Percentiles rank a stretch among this genome's conserved stretches.
Evolutionary conservation across 805 yeast species (phyloP).

Genomic region (Metschnikowia picachoensis): DNA sequence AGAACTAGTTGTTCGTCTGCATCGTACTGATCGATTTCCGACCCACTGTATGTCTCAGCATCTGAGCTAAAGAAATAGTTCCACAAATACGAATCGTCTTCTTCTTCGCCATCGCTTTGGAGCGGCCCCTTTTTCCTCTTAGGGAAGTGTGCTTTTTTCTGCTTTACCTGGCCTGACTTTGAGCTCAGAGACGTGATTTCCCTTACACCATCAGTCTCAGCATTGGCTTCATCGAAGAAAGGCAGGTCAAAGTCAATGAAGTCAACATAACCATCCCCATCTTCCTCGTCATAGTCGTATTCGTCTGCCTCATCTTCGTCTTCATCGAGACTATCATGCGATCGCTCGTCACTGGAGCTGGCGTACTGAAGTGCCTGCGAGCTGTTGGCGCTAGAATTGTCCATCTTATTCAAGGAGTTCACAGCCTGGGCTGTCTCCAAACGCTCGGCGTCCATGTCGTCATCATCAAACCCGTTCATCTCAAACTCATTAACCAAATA

Average conservation of each 20-base stretch:
- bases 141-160: conserved; percentile 9
- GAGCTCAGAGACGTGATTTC: conserved; percentile 7
- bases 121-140: conserved; percentile 20
- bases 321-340: conserved; percentile 27
- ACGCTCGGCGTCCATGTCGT: conserved; percentile 33
- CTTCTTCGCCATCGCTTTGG: conserved; percentile 42
- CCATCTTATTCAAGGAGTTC: conserved; percentile 15
- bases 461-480: conserved; percentile 44
- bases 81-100: conserved; percentile 71
- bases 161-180: conserved; percentile 9
- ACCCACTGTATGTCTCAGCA: conserved; percentile 29
- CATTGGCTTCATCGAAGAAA: conserved; percentile 19
- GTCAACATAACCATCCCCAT: conserved; percentile 41
- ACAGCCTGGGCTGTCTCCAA: conserved; percentile 15
- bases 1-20: conserved; percentile 20
- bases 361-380: conserved; percentile 41
- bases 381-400: conserved; percentile 20
- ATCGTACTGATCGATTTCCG: conserved; percentile 21
- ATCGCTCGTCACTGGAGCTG: conserved; percentile 29
- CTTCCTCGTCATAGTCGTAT: conserved; percentile 32
- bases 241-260: conserved; percentile 36
- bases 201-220: conserved; percentile 3
- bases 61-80: conserved; percentile 61
- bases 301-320: conserved; percentile 23
- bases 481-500: conserved; percentile 45